Evolutionary conservation across 441 rosid genomes (phyloP).

Genomic region (Capsella rubella): DNA sequence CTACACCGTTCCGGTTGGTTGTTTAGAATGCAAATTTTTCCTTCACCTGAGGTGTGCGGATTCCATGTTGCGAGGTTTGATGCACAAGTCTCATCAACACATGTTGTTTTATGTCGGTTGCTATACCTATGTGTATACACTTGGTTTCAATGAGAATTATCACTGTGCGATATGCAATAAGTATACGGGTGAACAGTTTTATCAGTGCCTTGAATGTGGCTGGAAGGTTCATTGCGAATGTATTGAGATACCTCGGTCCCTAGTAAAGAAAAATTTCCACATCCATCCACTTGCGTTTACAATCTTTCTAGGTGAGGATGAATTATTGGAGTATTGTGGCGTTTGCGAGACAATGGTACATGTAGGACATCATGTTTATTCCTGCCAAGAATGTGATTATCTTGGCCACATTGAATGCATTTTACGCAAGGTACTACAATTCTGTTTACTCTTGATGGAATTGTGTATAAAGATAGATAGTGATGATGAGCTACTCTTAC

Average conservation of each 20-base stretch:
- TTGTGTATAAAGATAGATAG: neutral
- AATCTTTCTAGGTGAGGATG: neutral
- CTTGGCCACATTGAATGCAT: constrained; percentile 1
- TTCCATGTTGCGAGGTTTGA: neutral
- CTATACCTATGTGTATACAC: too few relatives aligned
- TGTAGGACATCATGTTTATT: constrained; percentile 1
- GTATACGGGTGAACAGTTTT: neutral
- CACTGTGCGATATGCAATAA: too few relatives aligned
- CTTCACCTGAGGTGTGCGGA: constrained; percentile 35
- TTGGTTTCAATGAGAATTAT: too few relatives aligned
- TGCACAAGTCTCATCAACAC: constrained; percentile 15
- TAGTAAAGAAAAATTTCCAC: constrained; percentile 13
- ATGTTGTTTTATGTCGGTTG: neutral
- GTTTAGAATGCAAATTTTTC: constrained; percentile 5
- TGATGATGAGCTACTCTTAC: neutral
- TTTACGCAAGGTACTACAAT: too few relatives aligned
- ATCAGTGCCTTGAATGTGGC: constrained; percentile 30
- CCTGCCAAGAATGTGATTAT: constrained; percentile 3
- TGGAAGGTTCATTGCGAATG: constrained; percentile 18
- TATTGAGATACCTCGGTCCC: constrained; percentile 2
- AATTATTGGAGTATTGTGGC: constrained; percentile 34
- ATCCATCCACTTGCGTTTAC: constrained; percentile 7
- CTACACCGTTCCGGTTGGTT: neutral
- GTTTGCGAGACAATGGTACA: constrained; percentile 28
- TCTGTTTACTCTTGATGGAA: too few relatives aligned